Percentiles rank a stretch among this genome's conserved stretches.
Evolutionary conservation across 768 basidiomycete species (phyloP).

Genomic region (Boletus sp.): DNA sequence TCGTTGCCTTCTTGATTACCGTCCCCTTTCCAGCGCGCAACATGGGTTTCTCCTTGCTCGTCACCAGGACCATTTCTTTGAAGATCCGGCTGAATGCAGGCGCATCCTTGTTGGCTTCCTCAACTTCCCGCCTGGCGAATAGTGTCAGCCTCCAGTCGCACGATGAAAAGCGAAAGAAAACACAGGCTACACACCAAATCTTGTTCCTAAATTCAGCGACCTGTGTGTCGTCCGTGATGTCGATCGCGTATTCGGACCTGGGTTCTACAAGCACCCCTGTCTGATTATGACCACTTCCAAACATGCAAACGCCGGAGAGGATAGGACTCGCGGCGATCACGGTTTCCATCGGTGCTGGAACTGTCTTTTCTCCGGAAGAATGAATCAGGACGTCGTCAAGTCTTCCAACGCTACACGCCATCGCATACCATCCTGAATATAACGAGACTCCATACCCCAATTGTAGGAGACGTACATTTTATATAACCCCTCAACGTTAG

Average conservation of each 20-base stretch:
- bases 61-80: slow-evolving; percentile 52
- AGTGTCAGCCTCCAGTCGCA: background rate
- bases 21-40: slow-evolving; percentile 48
- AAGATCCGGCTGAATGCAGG: slow-evolving; percentile 45
- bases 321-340: slow-evolving; percentile 19
- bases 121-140: slow-evolving; percentile 34
- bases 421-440: background rate
- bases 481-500: slow-evolving; percentile 41
- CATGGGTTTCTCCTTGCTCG: slow-evolving; percentile 42
- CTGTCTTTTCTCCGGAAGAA: slow-evolving; percentile 34
- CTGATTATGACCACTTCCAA: slow-evolving; percentile 35
- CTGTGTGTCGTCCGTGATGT: slow-evolving; percentile 29
- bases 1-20: slow-evolving; percentile 39
- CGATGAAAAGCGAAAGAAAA: background rate
- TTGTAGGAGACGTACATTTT: slow-evolving; percentile 34
- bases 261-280: slow-evolving; percentile 32
- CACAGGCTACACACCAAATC: slow-evolving; percentile 34
- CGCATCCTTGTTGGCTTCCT: slow-evolving; percentile 41
- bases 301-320: slow-evolving; percentile 38
- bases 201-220: slow-evolving; percentile 34
- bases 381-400: slow-evolving; percentile 35
- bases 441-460: background rate
- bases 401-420: slow-evolving; percentile 36
- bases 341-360: slow-evolving; percentile 35
- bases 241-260: slow-evolving; percentile 33